Base-by-base conservation (phyloP, 176 grass and related monocot species). In the Melocanna baccifera region DNA sequence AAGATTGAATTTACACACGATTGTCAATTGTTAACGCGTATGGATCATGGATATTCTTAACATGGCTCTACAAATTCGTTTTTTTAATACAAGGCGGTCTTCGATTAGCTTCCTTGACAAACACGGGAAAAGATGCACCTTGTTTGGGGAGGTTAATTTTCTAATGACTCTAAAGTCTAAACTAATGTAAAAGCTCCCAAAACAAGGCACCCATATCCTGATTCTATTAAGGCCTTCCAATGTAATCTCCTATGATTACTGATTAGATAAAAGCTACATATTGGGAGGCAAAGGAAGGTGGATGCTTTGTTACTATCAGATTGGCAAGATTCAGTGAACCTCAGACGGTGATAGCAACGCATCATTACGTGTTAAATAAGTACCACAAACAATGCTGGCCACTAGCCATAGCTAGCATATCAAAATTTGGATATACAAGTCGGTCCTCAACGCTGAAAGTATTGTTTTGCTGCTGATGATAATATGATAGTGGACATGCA, bases 301-400 rank as follows among this genome's bases (percentile, higher is more conserved):
- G 15, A 48, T 71, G 73, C 73, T 19, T 77, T 4, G 51, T 26
- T 82, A 41, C 1, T 46, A 87, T 58, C 69, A 58, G 58, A 39
- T 3, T 36, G 62, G 41, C 41, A 40, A n/a, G 66, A 82, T 81
- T 75, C 69, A 75, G 2, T 47, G 85, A 75, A 81, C 59, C 67
- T 66, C 12, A 15, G 23, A 74, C 68, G 77, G 34, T 12, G 77
- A 86, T 64, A 37, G 69, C 77, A 86, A 67, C 25, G 85, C 58
- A 45, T 10, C 46, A 81, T 39, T 34, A 4, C 8, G 5, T 23
- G 14, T 72, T 18, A 7, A 71, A 46, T 71, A 56, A n/a, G 53
- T 10, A 10, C 53, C 53, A n/a, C 20, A 57, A 57, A n/a, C 9
- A 52, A 19, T 57, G 53, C 1, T 76, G 71, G 30, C 61, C 15